A percentile compares a stretch with the other conserved stretches of the same genome.
phyloP scores from a whole-genome alignment of 2,329 filamentous ascomycete species.

The Aspergillus viridinutans region DNA sequence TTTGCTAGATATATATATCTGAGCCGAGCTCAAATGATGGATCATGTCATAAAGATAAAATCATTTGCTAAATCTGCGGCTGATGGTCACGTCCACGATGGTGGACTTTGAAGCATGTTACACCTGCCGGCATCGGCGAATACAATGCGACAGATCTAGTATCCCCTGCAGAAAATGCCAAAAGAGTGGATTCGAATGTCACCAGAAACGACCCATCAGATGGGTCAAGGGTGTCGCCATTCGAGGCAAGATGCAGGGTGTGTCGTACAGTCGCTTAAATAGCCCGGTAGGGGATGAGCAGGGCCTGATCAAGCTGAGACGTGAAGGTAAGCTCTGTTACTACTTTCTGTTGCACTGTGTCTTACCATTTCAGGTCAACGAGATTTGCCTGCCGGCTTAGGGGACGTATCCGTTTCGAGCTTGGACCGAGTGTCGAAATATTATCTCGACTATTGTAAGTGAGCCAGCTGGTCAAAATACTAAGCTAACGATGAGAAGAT shows the following conservation, averaged over 20 bases:
- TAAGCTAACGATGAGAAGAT: slow-evolving; percentile 11
- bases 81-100: not conserved
- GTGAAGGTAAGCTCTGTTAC: too few relatives aligned
- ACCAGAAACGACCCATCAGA: slow-evolving; percentile 24
- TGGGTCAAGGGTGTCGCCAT: slow-evolving; percentile 29
- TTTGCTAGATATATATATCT: too few relatives aligned
- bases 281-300: slow-evolving; percentile 14
- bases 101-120: slow-evolving; percentile 16
- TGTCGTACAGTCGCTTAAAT: not conserved
- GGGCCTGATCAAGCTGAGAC: too few relatives aligned
- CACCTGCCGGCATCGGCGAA: slow-evolving; percentile 28
- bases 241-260: slow-evolving; percentile 16
- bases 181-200: slow-evolving; percentile 27
- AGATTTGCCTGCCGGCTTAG: slow-evolving; percentile 4
- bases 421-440: slow-evolving; percentile 19
- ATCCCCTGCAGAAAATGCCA: slow-evolving; percentile 25
- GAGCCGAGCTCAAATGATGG: too few relatives aligned
- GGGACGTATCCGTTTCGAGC: slow-evolving; percentile 7
- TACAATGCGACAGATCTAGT: slow-evolving; percentile 25
- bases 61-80: too few relatives aligned
- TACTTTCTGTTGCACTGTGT: too few relatives aligned
- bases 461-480: not conserved
- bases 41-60: too few relatives aligned
- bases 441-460: slow-evolving; percentile 28
- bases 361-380: slow-evolving; percentile 3